phyloP scores from a whole-genome alignment of 2,329 filamentous ascomycete species.

The Penicillium sclerotigenum region DNA sequence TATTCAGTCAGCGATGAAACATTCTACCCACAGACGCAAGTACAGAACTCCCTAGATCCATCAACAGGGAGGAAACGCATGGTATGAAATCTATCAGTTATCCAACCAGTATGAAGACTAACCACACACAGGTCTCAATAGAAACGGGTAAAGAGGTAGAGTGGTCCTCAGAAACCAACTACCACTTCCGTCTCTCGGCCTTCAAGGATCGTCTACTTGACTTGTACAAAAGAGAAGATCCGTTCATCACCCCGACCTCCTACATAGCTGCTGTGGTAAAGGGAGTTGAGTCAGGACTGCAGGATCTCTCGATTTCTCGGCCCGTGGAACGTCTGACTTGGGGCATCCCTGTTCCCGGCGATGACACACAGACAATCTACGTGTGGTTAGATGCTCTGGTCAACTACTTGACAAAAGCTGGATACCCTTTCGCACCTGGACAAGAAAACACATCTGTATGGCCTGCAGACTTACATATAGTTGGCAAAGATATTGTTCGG shows the following conservation, averaged over 20 bases:
- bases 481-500: constrained; percentile 94
- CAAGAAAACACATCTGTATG: constrained; percentile 64
- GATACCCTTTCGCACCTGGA: constrained; percentile 72
- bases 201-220: constrained; percentile 74
- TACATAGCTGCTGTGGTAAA: constrained; percentile 76
- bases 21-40: constrained; percentile 77
- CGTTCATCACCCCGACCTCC: constrained; percentile 69
- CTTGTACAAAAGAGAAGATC: constrained; percentile 74
- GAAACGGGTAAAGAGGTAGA: constrained; percentile 93
- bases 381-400: constrained; percentile 96
- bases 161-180: constrained; percentile 90
- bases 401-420: constrained; percentile 86
- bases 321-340: constrained; percentile 74
- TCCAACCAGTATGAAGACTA: constrained; percentile 5
- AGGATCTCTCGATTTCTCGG: constrained; percentile 85
- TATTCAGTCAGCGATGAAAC: constrained; percentile 96
- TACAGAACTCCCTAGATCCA: constrained; percentile 72
- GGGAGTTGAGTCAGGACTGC: constrained; percentile 72
- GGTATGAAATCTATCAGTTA: constrained; percentile 41
- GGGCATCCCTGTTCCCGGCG: constrained; percentile 86
- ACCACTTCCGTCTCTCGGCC: constrained; percentile 86
- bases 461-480: constrained; percentile 88
- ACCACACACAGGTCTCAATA: constrained; percentile 54
- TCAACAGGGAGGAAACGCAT: constrained; percentile 78
- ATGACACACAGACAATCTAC: constrained; percentile 85